Conservation (phyloP, 345 rosid species). For the Aurinia saxatilis region DNA sequence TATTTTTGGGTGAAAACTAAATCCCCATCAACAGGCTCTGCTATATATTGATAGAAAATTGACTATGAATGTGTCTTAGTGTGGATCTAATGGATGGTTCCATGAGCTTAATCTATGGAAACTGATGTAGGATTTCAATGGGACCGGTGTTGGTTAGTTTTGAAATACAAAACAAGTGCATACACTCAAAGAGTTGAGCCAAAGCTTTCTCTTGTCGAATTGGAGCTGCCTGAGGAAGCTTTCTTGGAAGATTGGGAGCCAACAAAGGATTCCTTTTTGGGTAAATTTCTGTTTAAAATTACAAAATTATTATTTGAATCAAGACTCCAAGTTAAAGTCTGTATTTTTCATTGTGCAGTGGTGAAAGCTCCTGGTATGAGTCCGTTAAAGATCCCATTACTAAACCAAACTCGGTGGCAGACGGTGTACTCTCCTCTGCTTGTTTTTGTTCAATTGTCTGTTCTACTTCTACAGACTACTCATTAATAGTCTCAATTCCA, state of each 20-base stretch:
- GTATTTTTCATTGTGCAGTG: constrained; percentile 32
- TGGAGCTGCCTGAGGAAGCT: constrained; percentile 52
- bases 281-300: constrained; percentile 27
- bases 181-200: constrained; percentile 84
- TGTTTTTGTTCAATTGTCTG: too few species aligned
- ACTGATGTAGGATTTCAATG: constrained; percentile 63
- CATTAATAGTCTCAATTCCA: too few species aligned
- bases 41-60: neutral
- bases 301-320: neutral
- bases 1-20: too few species aligned
- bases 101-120: neutral
- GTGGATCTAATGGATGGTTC: neutral
- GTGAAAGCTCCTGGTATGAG: constrained; percentile 76
- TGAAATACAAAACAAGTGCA: constrained; percentile 68
- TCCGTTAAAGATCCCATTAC: constrained; percentile 50
- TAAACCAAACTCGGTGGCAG: constrained; percentile 33
- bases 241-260: constrained; percentile 81
- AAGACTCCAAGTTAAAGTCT: neutral
- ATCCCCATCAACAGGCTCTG: too few species aligned
- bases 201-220: constrained; percentile 68
- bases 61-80: neutral
- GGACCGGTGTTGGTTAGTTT: constrained; percentile 83
- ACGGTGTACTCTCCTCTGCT: too few species aligned
- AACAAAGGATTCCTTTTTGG: constrained; percentile 43
- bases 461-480: too few species aligned